These are phyloP conservation scores for Aspergillus puulaauensis DNA, from an alignment of 2,329 filamentous ascomycete species.

Conservation along the genomic window DNA sequence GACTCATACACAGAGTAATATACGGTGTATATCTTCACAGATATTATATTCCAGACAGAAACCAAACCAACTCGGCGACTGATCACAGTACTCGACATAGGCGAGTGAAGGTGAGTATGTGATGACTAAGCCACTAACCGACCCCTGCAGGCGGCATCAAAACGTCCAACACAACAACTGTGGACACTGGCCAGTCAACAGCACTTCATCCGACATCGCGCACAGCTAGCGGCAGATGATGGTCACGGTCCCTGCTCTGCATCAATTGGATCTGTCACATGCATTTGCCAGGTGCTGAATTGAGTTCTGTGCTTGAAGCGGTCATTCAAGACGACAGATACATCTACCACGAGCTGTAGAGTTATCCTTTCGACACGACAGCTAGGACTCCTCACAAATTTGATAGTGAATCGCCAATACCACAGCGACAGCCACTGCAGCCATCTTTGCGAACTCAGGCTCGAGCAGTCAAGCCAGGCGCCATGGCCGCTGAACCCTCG, in stretches of 20 bases:
- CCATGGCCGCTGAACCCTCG: constrained; percentile 55
- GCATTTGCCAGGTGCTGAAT: constrained; percentile 1
- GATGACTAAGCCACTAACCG: neutral
- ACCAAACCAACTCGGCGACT: neutral
- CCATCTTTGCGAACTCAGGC: neutral
- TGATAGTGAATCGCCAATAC: neutral
- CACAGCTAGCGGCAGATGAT: constrained; percentile 11
- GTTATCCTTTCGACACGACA: neutral
- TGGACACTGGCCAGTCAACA: constrained; percentile 2
- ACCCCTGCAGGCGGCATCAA: constrained; percentile 16
- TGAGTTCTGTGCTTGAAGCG: constrained; percentile 7
- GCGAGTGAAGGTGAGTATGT: neutral
- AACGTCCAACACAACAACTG: constrained; percentile 1
- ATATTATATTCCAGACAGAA: no score
- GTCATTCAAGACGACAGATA: neutral
- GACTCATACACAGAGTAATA: no score
- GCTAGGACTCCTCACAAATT: neutral
- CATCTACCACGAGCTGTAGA: neutral
- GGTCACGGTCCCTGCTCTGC: neutral
- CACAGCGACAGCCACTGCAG: neutral
- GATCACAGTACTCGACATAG: no score
- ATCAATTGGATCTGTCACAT: constrained; percentile 11
- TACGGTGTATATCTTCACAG: no score
- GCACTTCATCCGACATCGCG: neutral
- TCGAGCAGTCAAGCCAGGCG: neutral